A percentile compares a stretch with the other conserved stretches of the same genome.
Conservation (phyloP, 129 eudicot genomes). For the Silybum marianum region DNA sequence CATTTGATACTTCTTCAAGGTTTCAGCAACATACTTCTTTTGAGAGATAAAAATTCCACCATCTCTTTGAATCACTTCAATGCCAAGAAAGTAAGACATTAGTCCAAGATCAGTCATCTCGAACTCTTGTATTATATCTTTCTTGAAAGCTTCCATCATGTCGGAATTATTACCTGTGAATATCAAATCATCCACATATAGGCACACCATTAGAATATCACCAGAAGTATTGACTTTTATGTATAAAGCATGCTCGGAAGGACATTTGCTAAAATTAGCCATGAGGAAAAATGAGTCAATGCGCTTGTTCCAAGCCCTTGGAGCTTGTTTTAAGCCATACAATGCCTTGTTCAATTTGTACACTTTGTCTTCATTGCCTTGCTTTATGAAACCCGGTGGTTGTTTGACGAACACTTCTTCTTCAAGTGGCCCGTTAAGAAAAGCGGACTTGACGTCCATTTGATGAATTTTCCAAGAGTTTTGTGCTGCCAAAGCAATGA, state of each 20-base stretch:
- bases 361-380: background rate
- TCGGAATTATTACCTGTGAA: background rate
- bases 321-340: background rate
- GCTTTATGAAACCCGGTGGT: constrained; percentile 20
- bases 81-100: constrained; percentile 8
- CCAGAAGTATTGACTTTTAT: background rate
- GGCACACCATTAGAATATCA: constrained; percentile 5
- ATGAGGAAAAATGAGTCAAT: background rate
- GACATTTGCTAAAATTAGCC: background rate
- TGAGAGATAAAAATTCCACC: background rate
- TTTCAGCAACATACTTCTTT: background rate
- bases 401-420: constrained; percentile 16
- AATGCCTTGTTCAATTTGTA: background rate
- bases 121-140: background rate
- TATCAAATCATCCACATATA: background rate
- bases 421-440: constrained; percentile 25
- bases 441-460: constrained; percentile 25
- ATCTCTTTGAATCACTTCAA: background rate
- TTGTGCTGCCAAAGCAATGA: background rate
- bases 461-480: constrained; percentile 20
- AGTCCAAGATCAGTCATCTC: constrained; percentile 22
- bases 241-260: background rate
- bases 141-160: background rate
- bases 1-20: background rate
- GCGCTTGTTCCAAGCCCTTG: background rate